Percentiles rank a stretch among this genome's conserved stretches.
Conservation (phyloP, 75 land plant genomes). For the Pseudotsuga menziesii region DNA sequence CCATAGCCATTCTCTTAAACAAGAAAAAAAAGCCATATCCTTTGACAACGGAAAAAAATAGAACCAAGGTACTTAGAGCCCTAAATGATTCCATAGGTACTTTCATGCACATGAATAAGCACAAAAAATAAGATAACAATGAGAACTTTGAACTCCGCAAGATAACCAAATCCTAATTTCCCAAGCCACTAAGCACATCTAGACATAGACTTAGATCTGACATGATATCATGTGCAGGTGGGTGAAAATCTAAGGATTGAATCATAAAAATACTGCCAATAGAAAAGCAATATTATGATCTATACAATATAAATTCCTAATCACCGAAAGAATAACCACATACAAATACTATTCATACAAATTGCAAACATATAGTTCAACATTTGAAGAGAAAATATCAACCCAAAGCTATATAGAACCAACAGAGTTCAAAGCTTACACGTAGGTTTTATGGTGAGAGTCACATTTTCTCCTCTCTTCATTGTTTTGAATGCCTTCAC, state of each 20-base stretch:
- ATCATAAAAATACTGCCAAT: neutral
- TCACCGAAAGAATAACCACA: neutral
- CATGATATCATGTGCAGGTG: too few relatives aligned
- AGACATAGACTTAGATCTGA: too few relatives aligned
- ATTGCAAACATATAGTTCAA: neutral
- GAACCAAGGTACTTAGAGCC: neutral
- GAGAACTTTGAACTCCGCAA: too few relatives aligned
- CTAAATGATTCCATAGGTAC: neutral
- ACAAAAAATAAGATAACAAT: neutral
- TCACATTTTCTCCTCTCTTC: slow-evolving; percentile 46
- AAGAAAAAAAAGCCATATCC: neutral
- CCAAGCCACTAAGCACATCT: too few relatives aligned
- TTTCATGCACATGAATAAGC: neutral
- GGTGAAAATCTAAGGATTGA: neutral
- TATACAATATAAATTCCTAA: neutral
- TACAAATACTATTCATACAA: neutral
- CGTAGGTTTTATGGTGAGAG: slow-evolving; percentile 32
- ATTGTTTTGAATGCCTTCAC: slow-evolving; percentile 44
- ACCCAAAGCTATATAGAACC: too few relatives aligned
- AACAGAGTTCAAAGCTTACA: slow-evolving; percentile 19
- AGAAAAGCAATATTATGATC: neutral
- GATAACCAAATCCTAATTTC: too few relatives aligned
- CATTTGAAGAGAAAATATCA: neutral
- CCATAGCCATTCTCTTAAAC: neutral
- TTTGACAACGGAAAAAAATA: neutral